Base-by-base conservation (phyloP, 331 rosid species). In the Saraca asoca region DNA sequence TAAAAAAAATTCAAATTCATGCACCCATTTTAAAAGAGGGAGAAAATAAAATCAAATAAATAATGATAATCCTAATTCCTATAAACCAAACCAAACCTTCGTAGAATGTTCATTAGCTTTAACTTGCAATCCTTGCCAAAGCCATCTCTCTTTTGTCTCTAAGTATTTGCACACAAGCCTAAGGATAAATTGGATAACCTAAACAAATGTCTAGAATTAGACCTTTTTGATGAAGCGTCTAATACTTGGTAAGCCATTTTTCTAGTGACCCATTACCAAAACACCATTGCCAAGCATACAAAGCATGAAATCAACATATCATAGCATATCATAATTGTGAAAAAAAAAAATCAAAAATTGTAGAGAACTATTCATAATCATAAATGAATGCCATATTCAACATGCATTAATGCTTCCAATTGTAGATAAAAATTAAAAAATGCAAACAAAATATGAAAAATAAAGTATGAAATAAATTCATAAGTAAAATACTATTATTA, bases 141-240 rank as follows among this genome's bases (percentile, higher is more conserved):
- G 85, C 98, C 98, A 89, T 78, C 92, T 87, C 39, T 84, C 75
- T 75, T 75, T 89, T 58, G 95, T 85, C 87, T 75, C n/a, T 84
- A 33, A 93, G 85, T 42, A 82, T 74, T 78, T 89, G 96, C 77
- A 93, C 98, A 69, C 96, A 85, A 35, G 87, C 84, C 75, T 96
- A 79, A 46, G 90, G 91, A 75, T 87, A 93, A 74, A 93, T 95
- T 13, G 87, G 84, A 77, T 79, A 80, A 70, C 98, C 98, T 31
- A 89, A 81, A 73, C 96, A 89, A 75, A 82, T 87, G 5, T 96
- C 98, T n/a, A 93, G 78, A 79, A 89, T 46, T 15, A 96, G 98
- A 52, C 90, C 98, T 76, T 74, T 89, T 52, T 96, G 98, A 81
- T 82, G 88, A 78, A 93, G 96, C 35, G 79, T 59, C 81, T 93